These are phyloP conservation scores for Cadophora luteo-olivacea DNA, from an alignment of 2,329 filamentous ascomycete genomes.

Conservation along the genomic window DNA sequence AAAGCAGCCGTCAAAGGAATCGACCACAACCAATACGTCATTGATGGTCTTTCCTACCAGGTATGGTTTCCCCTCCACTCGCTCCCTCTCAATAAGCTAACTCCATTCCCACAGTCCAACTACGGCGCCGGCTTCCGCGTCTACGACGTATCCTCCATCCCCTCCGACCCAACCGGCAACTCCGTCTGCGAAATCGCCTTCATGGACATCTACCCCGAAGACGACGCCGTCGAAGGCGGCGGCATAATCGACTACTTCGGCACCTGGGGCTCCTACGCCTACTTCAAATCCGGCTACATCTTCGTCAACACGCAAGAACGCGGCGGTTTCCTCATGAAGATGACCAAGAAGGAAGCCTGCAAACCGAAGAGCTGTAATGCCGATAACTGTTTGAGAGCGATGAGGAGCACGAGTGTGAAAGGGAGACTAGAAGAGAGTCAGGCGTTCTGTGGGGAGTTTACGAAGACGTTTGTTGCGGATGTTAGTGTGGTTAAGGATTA, in stretches of 20 bases:
- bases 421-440: conserved; percentile 44
- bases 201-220: conserved; percentile 44
- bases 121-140: conserved; percentile 55
- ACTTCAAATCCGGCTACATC: conserved; percentile 50
- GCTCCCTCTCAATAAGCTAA: not conserved
- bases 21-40: conserved; percentile 55
- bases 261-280: conserved; percentile 50
- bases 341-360: conserved; percentile 22
- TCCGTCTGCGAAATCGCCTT: conserved; percentile 50
- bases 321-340: conserved; percentile 38
- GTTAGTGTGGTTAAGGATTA: conserved; percentile 23
- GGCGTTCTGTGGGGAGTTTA: conserved; percentile 43
- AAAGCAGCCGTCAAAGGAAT: conserved; percentile 48
- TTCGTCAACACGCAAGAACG: conserved; percentile 49
- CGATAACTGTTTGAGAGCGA: conserved; percentile 47
- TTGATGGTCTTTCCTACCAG: conserved; percentile 44
- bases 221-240: conserved; percentile 35
- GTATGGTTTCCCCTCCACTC: not conserved
- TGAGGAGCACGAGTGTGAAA: conserved; percentile 43
- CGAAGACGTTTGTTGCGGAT: conserved; percentile 25
- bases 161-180: conserved; percentile 41
- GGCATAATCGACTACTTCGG: conserved; percentile 52
- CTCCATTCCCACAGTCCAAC: conserved; percentile 42
- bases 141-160: conserved; percentile 47
- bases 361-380: conserved; percentile 31